Percentiles rank a stretch among this genome's conserved stretches.
These are phyloP conservation scores for Podospora tetraspora DNA, from an alignment of 495 filamentous ascomycete genomes.

Conservation along the genomic window DNA sequence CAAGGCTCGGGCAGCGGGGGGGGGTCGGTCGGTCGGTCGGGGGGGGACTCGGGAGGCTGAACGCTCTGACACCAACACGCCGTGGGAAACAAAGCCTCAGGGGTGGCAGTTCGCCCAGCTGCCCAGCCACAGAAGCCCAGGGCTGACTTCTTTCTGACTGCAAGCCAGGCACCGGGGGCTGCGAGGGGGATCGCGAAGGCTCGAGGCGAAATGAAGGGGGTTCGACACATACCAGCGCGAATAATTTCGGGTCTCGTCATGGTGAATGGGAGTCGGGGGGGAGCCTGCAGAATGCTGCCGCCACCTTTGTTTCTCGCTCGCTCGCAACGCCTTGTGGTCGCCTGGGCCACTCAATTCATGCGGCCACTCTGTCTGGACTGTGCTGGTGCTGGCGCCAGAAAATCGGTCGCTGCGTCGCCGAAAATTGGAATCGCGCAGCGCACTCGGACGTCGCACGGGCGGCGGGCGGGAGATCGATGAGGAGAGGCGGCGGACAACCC, in stretches of 20 bases:
- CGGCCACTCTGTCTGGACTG: neutral
- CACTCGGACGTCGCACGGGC: conserved; percentile 16
- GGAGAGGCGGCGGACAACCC: conserved; percentile 5
- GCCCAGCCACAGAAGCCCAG: conserved; percentile 21
- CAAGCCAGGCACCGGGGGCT: conserved; percentile 14
- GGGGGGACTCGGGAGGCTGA: conserved; percentile 10
- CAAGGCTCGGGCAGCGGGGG: neutral
- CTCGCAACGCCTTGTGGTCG: neutral
- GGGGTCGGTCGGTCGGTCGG: neutral
- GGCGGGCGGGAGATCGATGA: conserved; percentile 5
- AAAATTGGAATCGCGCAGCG: neutral
- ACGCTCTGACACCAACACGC: conserved; percentile 5
- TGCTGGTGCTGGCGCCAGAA: neutral
- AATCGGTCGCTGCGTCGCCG: neutral
- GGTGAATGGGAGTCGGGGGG: conserved; percentile 22
- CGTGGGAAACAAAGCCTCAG: neutral
- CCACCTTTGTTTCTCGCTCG: conserved; percentile 8
- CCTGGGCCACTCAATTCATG: neutral
- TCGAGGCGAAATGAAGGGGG: conserved; percentile 18
- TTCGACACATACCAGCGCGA: conserved; percentile 59
- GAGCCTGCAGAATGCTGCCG: conserved; percentile 17
- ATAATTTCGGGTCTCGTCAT: conserved; percentile 77
- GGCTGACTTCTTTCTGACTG: neutral
- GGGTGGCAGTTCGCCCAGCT: neutral
- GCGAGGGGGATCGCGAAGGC: conserved; percentile 15